A percentile compares a stretch with the other conserved stretches of the same genome.
phyloP scores from a whole-genome alignment of 108 stramenopile species.

The Cyclotella atomus region DNA sequence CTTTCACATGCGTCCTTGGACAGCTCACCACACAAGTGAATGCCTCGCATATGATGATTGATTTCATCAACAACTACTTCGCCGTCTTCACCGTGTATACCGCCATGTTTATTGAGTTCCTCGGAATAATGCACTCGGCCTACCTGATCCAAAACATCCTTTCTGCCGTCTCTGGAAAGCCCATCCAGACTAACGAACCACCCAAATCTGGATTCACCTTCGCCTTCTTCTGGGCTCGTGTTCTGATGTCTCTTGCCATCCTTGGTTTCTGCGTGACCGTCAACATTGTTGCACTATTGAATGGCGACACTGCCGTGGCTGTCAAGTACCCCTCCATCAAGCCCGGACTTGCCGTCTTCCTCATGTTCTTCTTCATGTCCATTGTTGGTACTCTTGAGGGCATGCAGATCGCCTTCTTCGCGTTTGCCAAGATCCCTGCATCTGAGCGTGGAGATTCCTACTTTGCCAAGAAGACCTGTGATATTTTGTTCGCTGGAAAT shows the following conservation, averaged over 20 bases:
- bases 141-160: conserved; percentile 66
- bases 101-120: conserved; percentile 61
- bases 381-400: conserved; percentile 86
- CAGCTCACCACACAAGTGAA: conserved; percentile 87
- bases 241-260: conserved; percentile 64
- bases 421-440: conserved; percentile 70
- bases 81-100: conserved; percentile 65
- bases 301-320: conserved; percentile 68
- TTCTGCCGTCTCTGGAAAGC: conserved; percentile 59
- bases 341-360: conserved; percentile 52
- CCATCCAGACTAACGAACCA: conserved; percentile 71
- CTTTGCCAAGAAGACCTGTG: conserved; percentile 60
- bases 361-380: conserved; percentile 76
- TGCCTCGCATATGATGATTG: conserved; percentile 81
- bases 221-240: conserved; percentile 75
- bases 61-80: conserved; percentile 88
- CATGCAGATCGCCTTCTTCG: conserved; percentile 89
- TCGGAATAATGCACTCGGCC: conserved; percentile 69
- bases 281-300: conserved; percentile 65
- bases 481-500: conserved; percentile 68
- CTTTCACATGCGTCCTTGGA: conserved; percentile 73
- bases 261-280: conserved; percentile 74
- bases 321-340: conserved; percentile 40
- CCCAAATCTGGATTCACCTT: conserved; percentile 45
- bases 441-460: conserved; percentile 43